Evolutionary conservation across 805 yeast genomes (phyloP).

Genomic region (Wickerhamomyces tratensis): DNA sequence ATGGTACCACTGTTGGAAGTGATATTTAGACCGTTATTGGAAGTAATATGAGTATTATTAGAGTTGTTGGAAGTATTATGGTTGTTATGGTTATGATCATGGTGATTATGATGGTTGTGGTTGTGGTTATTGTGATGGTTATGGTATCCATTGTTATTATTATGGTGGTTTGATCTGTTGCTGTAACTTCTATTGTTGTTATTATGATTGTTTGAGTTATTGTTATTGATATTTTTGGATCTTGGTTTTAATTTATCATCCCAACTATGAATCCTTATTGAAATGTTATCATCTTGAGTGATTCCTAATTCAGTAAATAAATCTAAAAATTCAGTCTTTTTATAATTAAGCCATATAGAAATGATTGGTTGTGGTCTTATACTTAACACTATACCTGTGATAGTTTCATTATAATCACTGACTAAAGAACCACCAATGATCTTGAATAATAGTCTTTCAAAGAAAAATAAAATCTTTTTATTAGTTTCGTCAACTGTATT

Average conservation of each 20-base stretch:
- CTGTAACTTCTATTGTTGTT: constrained; percentile 2
- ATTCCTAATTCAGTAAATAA: background rate
- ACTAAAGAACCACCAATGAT: constrained; percentile 41
- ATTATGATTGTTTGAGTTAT: background rate
- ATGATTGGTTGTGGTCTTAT: constrained; percentile 23
- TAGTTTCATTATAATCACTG: constrained; percentile 34
- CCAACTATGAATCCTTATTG: constrained; percentile 23
- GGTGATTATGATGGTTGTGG: no score
- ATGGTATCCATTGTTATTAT: background rate
- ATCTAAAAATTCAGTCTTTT: background rate
- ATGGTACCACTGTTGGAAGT: background rate
- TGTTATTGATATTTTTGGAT: constrained; percentile 1
- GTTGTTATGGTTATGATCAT: background rate
- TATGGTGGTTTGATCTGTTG: background rate
- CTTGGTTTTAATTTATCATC: constrained; percentile 5
- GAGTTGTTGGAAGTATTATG: background rate
- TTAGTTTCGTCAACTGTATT: background rate
- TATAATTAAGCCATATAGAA: background rate
- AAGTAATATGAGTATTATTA: constrained; percentile 3
- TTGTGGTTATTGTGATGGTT: background rate
- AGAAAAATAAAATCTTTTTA: constrained; percentile 28
- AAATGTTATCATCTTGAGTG: constrained; percentile 43
- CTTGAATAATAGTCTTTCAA: constrained; percentile 48
- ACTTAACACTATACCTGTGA: constrained; percentile 51
- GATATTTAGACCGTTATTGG: background rate